Evolutionary conservation across 352 stramenopile genomes (phyloP).

Genomic region (Aphanomyces euteiches): DNA sequence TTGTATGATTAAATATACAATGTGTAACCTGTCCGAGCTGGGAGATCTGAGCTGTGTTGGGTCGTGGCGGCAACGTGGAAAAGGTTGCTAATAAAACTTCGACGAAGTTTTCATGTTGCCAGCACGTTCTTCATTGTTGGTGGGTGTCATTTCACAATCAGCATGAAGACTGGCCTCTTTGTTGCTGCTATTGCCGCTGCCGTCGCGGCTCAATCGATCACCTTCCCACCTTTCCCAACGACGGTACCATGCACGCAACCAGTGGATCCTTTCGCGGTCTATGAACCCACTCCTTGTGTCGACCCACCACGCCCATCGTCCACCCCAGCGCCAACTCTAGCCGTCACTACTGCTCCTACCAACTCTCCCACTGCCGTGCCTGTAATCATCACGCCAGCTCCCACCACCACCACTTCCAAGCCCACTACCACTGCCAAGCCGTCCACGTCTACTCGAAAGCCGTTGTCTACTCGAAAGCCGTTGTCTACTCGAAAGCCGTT

Average conservation of each 20-base stretch:
- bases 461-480: too few relatives aligned
- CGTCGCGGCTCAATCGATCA: not conserved
- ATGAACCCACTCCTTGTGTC: not conserved
- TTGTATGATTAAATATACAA: too few relatives aligned
- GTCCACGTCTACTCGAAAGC: too few relatives aligned
- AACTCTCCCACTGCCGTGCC: not conserved
- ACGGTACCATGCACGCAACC: not conserved
- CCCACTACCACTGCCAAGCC: not conserved
- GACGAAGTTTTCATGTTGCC: not conserved
- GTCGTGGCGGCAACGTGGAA: too few relatives aligned
- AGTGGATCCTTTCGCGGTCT: not conserved
- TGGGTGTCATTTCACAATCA: constrained; percentile 12
- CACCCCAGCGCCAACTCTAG: not conserved
- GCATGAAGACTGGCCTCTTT: not conserved
- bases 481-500: too few relatives aligned
- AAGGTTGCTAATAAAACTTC: not conserved
- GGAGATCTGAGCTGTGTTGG: too few relatives aligned
- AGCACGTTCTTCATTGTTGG: too few relatives aligned
- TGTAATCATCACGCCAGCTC: not conserved
- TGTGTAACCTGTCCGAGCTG: too few relatives aligned
- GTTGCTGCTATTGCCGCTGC: constrained; percentile 5
- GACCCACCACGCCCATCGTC: constrained; percentile 2
- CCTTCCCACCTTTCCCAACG: not conserved
- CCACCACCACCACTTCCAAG: not conserved
- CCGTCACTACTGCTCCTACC: not conserved